Evolutionary conservation across 306 rosid species (phyloP), one percentile per base, ranked within the genome.

Genomic region (Malus fusca): DNA sequence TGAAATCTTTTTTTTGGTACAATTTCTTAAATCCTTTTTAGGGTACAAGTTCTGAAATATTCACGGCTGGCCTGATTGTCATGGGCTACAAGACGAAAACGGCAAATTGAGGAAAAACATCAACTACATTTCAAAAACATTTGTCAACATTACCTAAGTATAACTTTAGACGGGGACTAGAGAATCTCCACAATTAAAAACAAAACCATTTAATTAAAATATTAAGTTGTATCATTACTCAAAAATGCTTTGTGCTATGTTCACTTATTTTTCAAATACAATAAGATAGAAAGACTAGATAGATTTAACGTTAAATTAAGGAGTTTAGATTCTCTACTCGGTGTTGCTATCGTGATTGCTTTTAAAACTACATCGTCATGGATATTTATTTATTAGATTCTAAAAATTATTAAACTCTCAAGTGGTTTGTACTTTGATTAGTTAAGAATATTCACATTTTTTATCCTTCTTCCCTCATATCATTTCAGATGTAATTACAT

Each of bases 61-160:
- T 6, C 13, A 52, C 21, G 28, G 48, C 23, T 44, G 22, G 35
- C 15, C 19, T 25, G 25, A 9, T 28, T 26, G 74, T 52, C 60
- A 52, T 21, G 43, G 46, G 30, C 25, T 71, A 71, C 10, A 14
- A 22, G 46, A 71, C 64, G 63, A 53, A 71, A 71, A 31, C 64
- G 61, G 74, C 42, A 48, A 28, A 25, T 69, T 28, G 61, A 69
- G 60, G 25, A 28, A 26, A 44, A 69, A 69, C 73, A 51, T 59
- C 73, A 44, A 46, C 60, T 25, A 48, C 61, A 17, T 69, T 69
- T 10, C 2, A 4, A 48, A 48, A 68, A 25, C 12, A 28, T 71
- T 52, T 52, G 75, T 71, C 75, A 52, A 71, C 64, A 21, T 52
- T 71, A 52, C 61, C 64, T 5, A 71, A 52, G 63, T 44, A 71